Percentiles rank a stretch among this genome's conserved stretches.
These are phyloP conservation scores for Epichloe gansuensis DNA, from an alignment of 2,329 filamentous ascomycete species.

Conservation along the genomic window DNA sequence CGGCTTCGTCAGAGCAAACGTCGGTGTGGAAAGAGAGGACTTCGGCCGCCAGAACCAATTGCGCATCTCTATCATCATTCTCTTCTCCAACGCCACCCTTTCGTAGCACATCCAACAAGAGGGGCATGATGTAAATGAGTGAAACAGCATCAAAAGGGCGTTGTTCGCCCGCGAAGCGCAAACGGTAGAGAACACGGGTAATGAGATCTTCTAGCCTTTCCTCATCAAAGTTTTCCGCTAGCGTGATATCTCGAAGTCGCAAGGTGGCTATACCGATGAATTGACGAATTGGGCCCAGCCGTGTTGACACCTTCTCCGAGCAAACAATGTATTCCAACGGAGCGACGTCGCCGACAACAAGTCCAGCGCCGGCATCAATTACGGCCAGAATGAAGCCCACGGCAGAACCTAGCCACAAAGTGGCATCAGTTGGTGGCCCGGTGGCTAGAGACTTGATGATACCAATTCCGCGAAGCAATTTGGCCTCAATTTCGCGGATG, in stretches of 20 bases:
- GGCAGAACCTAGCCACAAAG: constrained; percentile 76
- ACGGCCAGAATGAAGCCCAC: constrained; percentile 59
- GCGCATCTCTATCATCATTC: constrained; percentile 73
- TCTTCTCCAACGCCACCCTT: constrained; percentile 64
- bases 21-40: constrained; percentile 81
- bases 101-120: constrained; percentile 66
- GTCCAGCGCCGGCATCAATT: constrained; percentile 67
- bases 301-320: constrained; percentile 57
- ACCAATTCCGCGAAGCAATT: constrained; percentile 69
- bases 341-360: constrained; percentile 69
- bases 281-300: constrained; percentile 62
- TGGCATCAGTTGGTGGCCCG: constrained; percentile 79
- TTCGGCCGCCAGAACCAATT: constrained; percentile 79
- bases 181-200: constrained; percentile 77
- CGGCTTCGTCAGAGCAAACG: constrained; percentile 57
- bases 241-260: constrained; percentile 60
- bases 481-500: constrained; percentile 57
- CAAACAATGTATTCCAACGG: constrained; percentile 69
- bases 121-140: constrained; percentile 72
- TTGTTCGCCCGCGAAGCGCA: constrained; percentile 84
- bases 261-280: constrained; percentile 85
- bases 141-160: constrained; percentile 85
- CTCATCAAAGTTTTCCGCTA: constrained; percentile 58
- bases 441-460: constrained; percentile 71
- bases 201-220: constrained; percentile 77